A percentile compares a stretch with the other conserved stretches of the same genome.
Evolutionary conservation across 2,329 filamentous ascomycete genomes (phyloP).

Genomic region (Nothophaeocryptopus gaeumannii): DNA sequence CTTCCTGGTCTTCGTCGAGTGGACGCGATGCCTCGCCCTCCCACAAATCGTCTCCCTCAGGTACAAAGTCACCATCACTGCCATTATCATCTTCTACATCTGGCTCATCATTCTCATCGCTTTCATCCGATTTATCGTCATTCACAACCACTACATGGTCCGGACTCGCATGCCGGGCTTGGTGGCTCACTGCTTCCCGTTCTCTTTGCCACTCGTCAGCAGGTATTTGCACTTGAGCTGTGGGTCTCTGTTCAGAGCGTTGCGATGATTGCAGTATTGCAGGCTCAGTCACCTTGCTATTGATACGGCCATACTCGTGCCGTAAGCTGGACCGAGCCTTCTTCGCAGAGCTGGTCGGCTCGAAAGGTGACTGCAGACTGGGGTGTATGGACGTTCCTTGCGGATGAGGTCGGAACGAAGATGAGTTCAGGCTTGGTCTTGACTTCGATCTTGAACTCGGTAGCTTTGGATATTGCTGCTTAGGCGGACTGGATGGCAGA

Average conservation of each 20-base stretch:
- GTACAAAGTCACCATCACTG: conserved; percentile 17
- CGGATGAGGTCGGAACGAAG: background rate
- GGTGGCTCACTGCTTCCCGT: conserved; percentile 21
- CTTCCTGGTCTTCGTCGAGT: conserved; percentile 21
- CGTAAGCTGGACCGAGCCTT: conserved; percentile 9
- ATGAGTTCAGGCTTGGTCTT: conserved; percentile 3
- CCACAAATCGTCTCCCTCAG: conserved; percentile 43
- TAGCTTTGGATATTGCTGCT: conserved; percentile 23
- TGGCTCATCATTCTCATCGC: conserved; percentile 11
- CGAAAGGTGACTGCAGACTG: conserved; percentile 7
- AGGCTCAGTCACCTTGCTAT: conserved; percentile 24
- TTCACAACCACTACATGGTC: conserved; percentile 25
- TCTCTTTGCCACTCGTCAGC: conserved; percentile 16
- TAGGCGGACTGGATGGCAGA: conserved; percentile 35
- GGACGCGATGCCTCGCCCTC: conserved; percentile 47
- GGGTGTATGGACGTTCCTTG: background rate
- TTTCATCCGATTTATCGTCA: conserved; percentile 15
- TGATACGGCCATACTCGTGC: conserved; percentile 26
- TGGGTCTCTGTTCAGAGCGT: background rate
- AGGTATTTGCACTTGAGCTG: background rate
- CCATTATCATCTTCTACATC: conserved; percentile 16
- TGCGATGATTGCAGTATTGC: conserved; percentile 3
- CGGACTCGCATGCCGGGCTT: conserved; percentile 18
- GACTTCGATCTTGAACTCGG: conserved; percentile 6
- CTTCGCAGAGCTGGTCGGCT: conserved; percentile 13